Evolutionary conservation across 768 basidiomycete species (phyloP), one percentile per base, ranked within the genome.

Genomic region (Trametes maxima): DNA sequence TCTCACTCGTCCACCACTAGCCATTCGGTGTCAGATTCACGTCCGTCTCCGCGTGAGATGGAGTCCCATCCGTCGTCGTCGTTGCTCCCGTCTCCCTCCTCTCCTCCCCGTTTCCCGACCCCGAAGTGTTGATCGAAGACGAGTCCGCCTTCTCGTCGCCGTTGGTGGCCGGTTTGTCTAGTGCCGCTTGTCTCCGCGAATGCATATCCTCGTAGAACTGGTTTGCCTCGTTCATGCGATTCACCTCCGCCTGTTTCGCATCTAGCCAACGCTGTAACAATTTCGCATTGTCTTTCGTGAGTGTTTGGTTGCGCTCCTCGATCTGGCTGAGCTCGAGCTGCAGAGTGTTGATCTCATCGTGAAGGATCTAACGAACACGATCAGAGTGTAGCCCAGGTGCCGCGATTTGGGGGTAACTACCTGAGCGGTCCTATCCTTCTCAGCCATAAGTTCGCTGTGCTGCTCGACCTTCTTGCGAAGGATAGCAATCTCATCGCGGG

Each of bases 191-290:
- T 68, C 87, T 86, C 62, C 82, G 83, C 36, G 89, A 86, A 58
- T 88, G 87, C 87, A 94, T 88, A 66, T 89, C 87, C 72, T 94
- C 92, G 69, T 94, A 94, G 73, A 92, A 92, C 58, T 90, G 82
- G 72, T 94, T 93, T 14, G 90, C 93, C 68, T 92, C 91, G 75
- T 98, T 98, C 91, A 99, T 92, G 76, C 87, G 88, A 74, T 95
- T 94, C 10, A 90, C 96, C 69, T 95, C 95, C 13, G 81, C 77
- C 72, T 97, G 94, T 76, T 97, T 97, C 65, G 90, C 88, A 69
- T 98, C 97, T 10, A 98, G 81, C 96, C 97, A 99, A 17, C 96
- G 89, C 72, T 97, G 94, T 1, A 98, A 81, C 25, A 99, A 85
- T 69, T 93, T 90, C 24, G 95, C 95, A 68, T 99, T 99, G 74